Conservation (phyloP, 2,329 filamentous ascomycete species). For the Alternaria consortialis region DNA sequence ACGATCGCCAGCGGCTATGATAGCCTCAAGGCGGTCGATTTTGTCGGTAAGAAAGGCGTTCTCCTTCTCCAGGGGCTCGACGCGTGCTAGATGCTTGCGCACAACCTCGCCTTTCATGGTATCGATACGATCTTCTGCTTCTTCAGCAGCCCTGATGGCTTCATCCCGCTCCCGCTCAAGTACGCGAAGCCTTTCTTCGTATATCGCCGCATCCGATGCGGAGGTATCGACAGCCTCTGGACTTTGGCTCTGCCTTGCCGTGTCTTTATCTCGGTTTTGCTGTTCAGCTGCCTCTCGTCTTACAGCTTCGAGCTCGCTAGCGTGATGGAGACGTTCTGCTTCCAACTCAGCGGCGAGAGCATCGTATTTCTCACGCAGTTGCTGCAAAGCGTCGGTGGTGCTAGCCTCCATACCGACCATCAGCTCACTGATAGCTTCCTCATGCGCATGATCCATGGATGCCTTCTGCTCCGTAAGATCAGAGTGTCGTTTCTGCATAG, state of each 20-base stretch:
- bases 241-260: constrained; percentile 28
- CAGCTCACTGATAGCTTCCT: constrained; percentile 48
- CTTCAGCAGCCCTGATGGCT: constrained; percentile 30
- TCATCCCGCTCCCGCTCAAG: constrained; percentile 32
- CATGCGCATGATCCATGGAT: constrained; percentile 42
- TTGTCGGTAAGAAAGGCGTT: constrained; percentile 44
- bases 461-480: constrained; percentile 42
- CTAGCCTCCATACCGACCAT: constrained; percentile 48
- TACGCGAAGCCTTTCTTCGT: constrained; percentile 23
- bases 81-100: constrained; percentile 45
- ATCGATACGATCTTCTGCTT: constrained; percentile 47
- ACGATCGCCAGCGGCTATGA: constrained; percentile 47
- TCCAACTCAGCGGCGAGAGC: constrained; percentile 35
- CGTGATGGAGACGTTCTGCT: constrained; percentile 27
- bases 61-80: constrained; percentile 47
- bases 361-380: constrained; percentile 47
- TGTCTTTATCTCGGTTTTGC: constrained; percentile 22
- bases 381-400: constrained; percentile 43
- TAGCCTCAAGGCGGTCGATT: constrained; percentile 45
- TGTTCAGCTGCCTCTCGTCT: constrained; percentile 30
- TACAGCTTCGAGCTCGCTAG: constrained; percentile 31
- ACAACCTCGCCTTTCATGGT: constrained; percentile 49
- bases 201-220: constrained; percentile 18
- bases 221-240: constrained; percentile 19
- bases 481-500: constrained; percentile 36